Evolutionary conservation across 306 rosid genomes (phyloP), one percentile per base, ranked within the genome.

Genomic region (Gastrolobium bilobum): DNA sequence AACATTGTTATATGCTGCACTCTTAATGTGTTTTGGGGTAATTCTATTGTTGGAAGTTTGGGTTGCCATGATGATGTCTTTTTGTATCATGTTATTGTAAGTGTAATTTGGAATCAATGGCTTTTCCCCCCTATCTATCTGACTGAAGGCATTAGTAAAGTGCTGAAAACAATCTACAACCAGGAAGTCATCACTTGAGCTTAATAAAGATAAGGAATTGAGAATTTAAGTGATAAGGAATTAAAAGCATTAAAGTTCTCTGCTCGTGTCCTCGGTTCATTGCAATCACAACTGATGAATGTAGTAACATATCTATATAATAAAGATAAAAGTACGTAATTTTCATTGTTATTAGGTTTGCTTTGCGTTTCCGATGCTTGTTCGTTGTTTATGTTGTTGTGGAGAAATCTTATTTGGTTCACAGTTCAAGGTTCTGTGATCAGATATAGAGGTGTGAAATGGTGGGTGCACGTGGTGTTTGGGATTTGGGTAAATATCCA

Each of bases 11-110:
- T 46, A 10, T 47, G 74, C 9, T 57, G 56, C 33, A 38, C 42
- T 43, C 10, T 67, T 48, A 59, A 60, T 42, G 4, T 74, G 30
- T 7, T 43, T 14, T 26, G 33, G 76, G 37, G 4, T 81, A 35
- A 60, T 7, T 7, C 10, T 9, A 20, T 39, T 74, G 10, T 50
- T 51, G 37, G 3, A 43, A 30, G 10, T 57, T 35, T 62, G 74
- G 38, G 68, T 53, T 80, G 66, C 40, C 57, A 7, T 60, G 48
- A 7, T 60, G 48, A 50, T 52, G 54, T 50, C 54, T 64, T 14
- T 67, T 2, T 30, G 35, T 53, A 10, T 34, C 10, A 59, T 54
- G 11, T 68, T 67, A 48, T 63, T 29, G 10, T 6, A 58, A 60
- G 10, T 62, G 50, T 77, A 65, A 43, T 73, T 63, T 46, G 76